Conservation (phyloP, 2,329 filamentous ascomycete genomes). For the Aspergillus niger region DNA sequence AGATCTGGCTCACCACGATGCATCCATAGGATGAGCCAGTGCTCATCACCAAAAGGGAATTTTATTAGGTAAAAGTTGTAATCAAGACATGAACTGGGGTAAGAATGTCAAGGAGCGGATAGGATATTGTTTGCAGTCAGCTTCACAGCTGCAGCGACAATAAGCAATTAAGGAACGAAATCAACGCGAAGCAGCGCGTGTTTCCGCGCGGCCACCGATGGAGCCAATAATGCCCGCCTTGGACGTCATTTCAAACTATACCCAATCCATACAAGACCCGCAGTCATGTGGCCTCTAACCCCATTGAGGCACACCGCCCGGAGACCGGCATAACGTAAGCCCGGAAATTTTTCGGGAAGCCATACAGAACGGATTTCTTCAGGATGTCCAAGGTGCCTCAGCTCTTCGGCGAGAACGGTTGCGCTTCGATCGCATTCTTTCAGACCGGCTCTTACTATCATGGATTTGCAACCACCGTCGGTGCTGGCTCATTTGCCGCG, state of each 20-base stretch:
- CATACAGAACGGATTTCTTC: slow-evolving; percentile 24
- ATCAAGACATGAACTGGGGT: background rate
- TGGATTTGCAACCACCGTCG: slow-evolving; percentile 49
- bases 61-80: background rate
- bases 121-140: background rate
- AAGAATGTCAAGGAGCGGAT: background rate
- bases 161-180: slow-evolving; percentile 17
- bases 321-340: slow-evolving; percentile 29
- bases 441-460: slow-evolving; percentile 21
- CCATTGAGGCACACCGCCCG: slow-evolving; percentile 6
- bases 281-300: background rate
- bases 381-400: background rate
- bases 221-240: background rate
- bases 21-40: slow-evolving; percentile 28
- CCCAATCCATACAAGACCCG: background rate
- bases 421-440: slow-evolving; percentile 6
- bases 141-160: background rate
- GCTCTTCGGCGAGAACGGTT: slow-evolving; percentile 18
- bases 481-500: slow-evolving; percentile 50
- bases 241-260: slow-evolving; percentile 23
- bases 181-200: slow-evolving; percentile 28
- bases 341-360: slow-evolving; percentile 42
- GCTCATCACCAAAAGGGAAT: slow-evolving; percentile 22
- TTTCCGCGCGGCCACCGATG: slow-evolving; percentile 14
- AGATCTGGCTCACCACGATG: slow-evolving; percentile 22